Evolutionary conservation across 441 rosid genomes (phyloP), one percentile per base, ranked within the genome.

Genomic region (Pelargonium citronellum): DNA sequence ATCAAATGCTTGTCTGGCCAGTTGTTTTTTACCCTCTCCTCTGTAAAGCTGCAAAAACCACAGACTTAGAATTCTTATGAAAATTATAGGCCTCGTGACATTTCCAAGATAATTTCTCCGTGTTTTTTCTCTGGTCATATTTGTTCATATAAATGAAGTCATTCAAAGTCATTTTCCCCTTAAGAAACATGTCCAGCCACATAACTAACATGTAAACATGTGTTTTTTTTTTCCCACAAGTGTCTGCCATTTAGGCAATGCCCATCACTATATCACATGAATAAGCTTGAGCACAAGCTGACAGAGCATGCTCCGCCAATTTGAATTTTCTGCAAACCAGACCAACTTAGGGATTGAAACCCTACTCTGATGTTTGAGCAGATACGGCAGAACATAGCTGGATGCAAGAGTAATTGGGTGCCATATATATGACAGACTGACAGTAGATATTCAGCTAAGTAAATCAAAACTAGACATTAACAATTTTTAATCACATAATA

Each of bases 1-100:
- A 74, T 95, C 98, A 83, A 92, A 90, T 80, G 99, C 97, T 79
- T 85, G 88, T 75, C 85, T 89, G 70, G 97, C 92, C 74, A 95
- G 68, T 75, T 80, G 86, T 84, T 82, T 84, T 74, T 91, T 84
- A 71, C 78, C 80, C 44, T 81, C 85, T 78, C 85, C 86, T 77
- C 96, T 83, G 77, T 86, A 92, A 69, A 95, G 80, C 98, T 95
- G 86, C 65, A 81, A 74, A 76, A 77, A 55, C n/a, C 65, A 74
- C 71, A 74, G 39, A 73, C 11, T 66, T 30, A 66, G 62, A 30
- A 60, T 69, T 37, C 0, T 44, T 16, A 8, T 7, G 20, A 17
- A 16, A 69, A 58, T n/a, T 47, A 57, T 27, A 20, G 15, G 11
- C 64, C 15, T 60, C 41, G 0, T 24, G 7, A 34, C 13, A 62